Conservation (phyloP, 768 basidiomycete genomes). For the Tylopilus felleus region DNA sequence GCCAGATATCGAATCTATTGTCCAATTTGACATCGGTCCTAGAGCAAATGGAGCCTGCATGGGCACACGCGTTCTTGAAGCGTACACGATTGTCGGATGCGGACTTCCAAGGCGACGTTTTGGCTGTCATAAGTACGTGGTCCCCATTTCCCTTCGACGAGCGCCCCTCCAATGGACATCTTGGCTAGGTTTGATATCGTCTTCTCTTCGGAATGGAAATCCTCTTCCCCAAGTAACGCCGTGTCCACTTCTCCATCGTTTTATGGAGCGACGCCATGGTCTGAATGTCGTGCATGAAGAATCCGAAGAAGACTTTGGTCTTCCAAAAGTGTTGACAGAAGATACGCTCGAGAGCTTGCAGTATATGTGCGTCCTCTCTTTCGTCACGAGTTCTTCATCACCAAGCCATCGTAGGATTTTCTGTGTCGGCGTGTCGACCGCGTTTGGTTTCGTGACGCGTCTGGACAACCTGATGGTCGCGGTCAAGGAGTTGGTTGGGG, state of each 20-base stretch:
- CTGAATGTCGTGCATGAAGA: conserved; percentile 67
- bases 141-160: neutral
- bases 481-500: conserved; percentile 82
- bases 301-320: conserved; percentile 61
- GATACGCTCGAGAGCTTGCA: conserved; percentile 75
- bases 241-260: conserved; percentile 54
- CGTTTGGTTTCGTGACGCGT: conserved; percentile 65
- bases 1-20: conserved; percentile 65
- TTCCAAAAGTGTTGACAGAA: conserved; percentile 66
- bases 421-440: conserved; percentile 69
- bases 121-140: conserved; percentile 72
- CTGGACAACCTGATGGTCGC: conserved; percentile 78
- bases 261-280: conserved; percentile 49
- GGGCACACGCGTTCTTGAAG: conserved; percentile 73
- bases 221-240: conserved; percentile 88
- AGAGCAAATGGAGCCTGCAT: conserved; percentile 68
- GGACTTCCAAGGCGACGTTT: conserved; percentile 79
- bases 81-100: conserved; percentile 74
- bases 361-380: conserved; percentile 57
- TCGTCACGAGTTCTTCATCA: neutral
- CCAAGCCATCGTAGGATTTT: conserved; percentile 45
- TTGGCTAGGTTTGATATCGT: conserved; percentile 66
- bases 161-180: neutral
- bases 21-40: conserved; percentile 73
- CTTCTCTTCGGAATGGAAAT: conserved; percentile 65